Percentiles rank a stretch among this genome's conserved stretches.
Evolutionary conservation across 2,329 filamentous ascomycete species (phyloP).

Genomic region (Neospermospora avenae): DNA sequence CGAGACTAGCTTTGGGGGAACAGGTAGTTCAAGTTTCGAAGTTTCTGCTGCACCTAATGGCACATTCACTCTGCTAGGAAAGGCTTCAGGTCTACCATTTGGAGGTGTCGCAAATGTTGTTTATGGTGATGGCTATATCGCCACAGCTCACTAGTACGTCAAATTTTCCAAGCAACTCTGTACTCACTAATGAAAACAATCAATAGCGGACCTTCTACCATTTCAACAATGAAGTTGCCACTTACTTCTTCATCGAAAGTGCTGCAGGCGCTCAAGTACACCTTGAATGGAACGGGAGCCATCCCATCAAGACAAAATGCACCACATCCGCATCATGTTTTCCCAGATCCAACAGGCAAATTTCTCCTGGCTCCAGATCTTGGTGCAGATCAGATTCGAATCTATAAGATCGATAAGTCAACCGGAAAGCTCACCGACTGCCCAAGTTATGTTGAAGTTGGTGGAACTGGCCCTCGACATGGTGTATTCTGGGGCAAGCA

Average conservation of each 20-base stretch:
- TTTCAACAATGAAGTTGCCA: slow-evolving; percentile 28
- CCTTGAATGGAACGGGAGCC: slow-evolving; percentile 32
- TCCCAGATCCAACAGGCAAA: slow-evolving; percentile 48
- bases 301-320: slow-evolving; percentile 39
- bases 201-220: slow-evolving; percentile 18
- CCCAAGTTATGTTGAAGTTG: slow-evolving; percentile 34
- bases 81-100: slow-evolving; percentile 17
- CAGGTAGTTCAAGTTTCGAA: slow-evolving; percentile 31
- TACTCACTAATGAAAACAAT: slow-evolving; percentile 8
- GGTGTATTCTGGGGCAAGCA: slow-evolving; percentile 43
- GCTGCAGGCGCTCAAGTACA: slow-evolving; percentile 41
- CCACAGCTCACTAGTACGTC: slow-evolving; percentile 28
- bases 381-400: slow-evolving; percentile 45
- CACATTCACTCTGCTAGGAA: slow-evolving; percentile 36
- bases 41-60: slow-evolving; percentile 40
- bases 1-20: slow-evolving; percentile 37
- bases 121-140: slow-evolving; percentile 26
- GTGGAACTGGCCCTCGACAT: slow-evolving; percentile 50
- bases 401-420: slow-evolving; percentile 43
- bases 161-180: neutral
- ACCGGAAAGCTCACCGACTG: slow-evolving; percentile 39
- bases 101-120: slow-evolving; percentile 25
- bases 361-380: slow-evolving; percentile 51
- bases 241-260: slow-evolving; percentile 33
- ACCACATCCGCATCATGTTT: slow-evolving; percentile 48